These are phyloP conservation scores for Phalaenopsis aphrodite DNA, from an alignment of 106 monocot genomes.

Conservation along the genomic window DNA sequence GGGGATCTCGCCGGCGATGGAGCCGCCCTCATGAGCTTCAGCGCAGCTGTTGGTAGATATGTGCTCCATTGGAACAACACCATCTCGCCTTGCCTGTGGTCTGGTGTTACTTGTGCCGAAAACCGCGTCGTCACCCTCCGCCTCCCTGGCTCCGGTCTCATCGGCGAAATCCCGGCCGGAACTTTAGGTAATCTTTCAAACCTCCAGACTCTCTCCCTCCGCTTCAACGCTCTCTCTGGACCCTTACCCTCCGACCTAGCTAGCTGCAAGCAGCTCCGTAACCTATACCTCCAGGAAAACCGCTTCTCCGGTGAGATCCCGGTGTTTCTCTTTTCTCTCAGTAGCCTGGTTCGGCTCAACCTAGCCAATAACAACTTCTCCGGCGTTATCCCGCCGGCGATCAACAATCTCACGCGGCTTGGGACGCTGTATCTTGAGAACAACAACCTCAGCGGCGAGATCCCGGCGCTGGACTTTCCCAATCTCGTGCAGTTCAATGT, in stretches of 20 bases:
- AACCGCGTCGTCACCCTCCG: slow-evolving; percentile 52
- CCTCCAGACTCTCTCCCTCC: slow-evolving; percentile 60
- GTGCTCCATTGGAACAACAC: slow-evolving; percentile 34
- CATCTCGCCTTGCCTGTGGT: slow-evolving; percentile 53
- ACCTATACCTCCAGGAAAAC: slow-evolving; percentile 62
- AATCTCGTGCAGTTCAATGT: slow-evolving; percentile 60
- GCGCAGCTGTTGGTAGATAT: slow-evolving; percentile 32
- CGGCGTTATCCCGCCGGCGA: slow-evolving; percentile 36
- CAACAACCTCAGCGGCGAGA: slow-evolving; percentile 51
- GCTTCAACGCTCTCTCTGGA: slow-evolving; percentile 61
- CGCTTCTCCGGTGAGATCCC: slow-evolving; percentile 57
- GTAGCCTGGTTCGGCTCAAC: slow-evolving; percentile 46
- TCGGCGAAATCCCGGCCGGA: slow-evolving; percentile 51
- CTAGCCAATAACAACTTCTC: slow-evolving; percentile 56
- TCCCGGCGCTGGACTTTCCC: slow-evolving; percentile 44
- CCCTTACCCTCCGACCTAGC: slow-evolving; percentile 55
- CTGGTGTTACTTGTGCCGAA: slow-evolving; percentile 32
- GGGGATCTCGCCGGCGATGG: slow-evolving; percentile 44
- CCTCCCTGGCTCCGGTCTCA: slow-evolving; percentile 58
- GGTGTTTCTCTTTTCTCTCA: slow-evolving; percentile 15
- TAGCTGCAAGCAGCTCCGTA: slow-evolving; percentile 29
- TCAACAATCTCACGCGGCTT: slow-evolving; percentile 49
- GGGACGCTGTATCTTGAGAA: slow-evolving; percentile 42
- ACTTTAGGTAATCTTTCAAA: slow-evolving; percentile 56
- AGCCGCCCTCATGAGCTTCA: slow-evolving; percentile 41